Percentiles rank a stretch among this genome's conserved stretches.
phyloP scores from a whole-genome alignment of 257 asterid genomes.

The Coffea canephora region DNA sequence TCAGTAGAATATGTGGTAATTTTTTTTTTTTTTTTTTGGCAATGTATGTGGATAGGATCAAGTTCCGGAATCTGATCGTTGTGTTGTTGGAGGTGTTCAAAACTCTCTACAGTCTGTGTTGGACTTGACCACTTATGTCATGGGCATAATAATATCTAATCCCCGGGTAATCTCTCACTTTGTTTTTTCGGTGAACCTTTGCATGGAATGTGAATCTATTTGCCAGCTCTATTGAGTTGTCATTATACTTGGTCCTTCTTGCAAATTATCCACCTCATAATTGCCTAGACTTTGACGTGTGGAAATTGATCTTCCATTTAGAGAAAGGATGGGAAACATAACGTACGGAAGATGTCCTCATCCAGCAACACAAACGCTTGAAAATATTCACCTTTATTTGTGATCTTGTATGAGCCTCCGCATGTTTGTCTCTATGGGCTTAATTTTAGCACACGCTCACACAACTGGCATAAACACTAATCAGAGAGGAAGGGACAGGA shows the following conservation, averaged over 20 bases:
- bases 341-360: background rate
- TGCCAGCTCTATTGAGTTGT: background rate
- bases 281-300: background rate
- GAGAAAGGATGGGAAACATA: background rate
- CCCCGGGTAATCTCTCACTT: slow-evolving; percentile 53
- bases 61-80: slow-evolving; percentile 65
- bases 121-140: slow-evolving; percentile 77
- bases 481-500: background rate
- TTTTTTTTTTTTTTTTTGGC: background rate
- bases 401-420: background rate
- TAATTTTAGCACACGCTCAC: too few species aligned
- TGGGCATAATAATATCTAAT: slow-evolving; percentile 74
- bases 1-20: background rate
- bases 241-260: background rate
- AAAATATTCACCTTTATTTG: background rate
- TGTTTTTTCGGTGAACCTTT: background rate
- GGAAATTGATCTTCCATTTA: background rate
- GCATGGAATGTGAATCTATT: too few species aligned
- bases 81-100: slow-evolving; percentile 89
- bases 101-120: slow-evolving; percentile 77
- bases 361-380: background rate
- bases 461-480: background rate
- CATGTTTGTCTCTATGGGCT: background rate
- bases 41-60: slow-evolving; percentile 48
- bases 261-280: background rate